These are phyloP conservation scores for Stevia rebaudiana DNA, from an alignment of 140 eudicot genomes.

Conservation along the genomic window DNA sequence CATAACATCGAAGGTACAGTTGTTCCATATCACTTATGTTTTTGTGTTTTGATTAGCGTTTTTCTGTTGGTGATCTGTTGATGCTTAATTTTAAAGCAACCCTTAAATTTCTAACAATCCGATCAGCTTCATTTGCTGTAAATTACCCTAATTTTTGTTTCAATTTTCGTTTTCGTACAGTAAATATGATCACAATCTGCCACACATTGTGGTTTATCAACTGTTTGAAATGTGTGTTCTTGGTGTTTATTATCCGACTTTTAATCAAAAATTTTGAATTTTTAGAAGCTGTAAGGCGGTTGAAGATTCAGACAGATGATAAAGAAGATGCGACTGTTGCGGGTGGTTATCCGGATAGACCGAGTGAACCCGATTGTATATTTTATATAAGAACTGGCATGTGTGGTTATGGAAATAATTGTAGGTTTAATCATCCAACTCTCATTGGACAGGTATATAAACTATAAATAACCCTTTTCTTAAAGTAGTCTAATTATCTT, in stretches of 20 bases:
- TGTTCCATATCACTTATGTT: not conserved
- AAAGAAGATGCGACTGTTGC: conserved; percentile 30
- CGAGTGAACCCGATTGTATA: conserved; percentile 79
- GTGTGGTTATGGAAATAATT: conserved; percentile 70
- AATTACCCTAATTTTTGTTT: conserved; percentile 9
- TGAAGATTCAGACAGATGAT: conserved; percentile 41
- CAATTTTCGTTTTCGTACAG: not conserved
- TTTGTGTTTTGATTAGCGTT: not conserved
- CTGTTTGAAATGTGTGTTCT: not conserved
- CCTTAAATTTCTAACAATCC: conserved; percentile 11
- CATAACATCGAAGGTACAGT: conserved; percentile 52
- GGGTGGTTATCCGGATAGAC: conserved; percentile 62
- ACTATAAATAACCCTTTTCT: not conserved
- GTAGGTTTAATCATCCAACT: conserved; percentile 76
- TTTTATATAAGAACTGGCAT: conserved; percentile 62
- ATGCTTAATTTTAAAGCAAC: conserved; percentile 41
- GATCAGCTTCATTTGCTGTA: conserved; percentile 22
- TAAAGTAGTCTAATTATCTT: not conserved
- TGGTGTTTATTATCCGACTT: not conserved
- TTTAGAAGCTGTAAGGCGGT: conserved; percentile 46
- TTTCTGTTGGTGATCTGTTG: not conserved
- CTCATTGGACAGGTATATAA: conserved; percentile 40
- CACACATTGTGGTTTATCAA: not conserved
- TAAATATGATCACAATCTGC: not conserved
- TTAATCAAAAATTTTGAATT: not conserved